Evolutionary conservation across 2,329 filamentous ascomycete species (phyloP).

Genomic region (Beauveria sp.): DNA sequence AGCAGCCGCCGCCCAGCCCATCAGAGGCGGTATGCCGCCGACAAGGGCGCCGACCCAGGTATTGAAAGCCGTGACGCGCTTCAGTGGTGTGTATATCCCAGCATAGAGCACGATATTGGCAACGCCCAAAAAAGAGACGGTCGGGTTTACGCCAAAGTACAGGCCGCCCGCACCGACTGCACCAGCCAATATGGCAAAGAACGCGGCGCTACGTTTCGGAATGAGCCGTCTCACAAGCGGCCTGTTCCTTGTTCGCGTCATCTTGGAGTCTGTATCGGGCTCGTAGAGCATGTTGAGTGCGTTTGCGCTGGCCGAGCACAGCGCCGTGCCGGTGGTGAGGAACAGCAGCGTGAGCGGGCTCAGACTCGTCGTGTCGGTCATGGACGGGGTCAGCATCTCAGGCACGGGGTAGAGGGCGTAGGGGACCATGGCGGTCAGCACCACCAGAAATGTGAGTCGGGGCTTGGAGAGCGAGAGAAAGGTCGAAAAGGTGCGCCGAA

Average conservation of each 20-base stretch:
- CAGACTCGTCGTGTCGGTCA: constrained; percentile 64
- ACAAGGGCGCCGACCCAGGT: constrained; percentile 94
- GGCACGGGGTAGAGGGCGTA: constrained; percentile 93
- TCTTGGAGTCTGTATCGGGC: constrained; percentile 78
- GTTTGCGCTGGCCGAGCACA: constrained; percentile 88
- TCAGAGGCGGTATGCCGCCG: constrained; percentile 86
- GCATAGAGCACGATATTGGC: constrained; percentile 87
- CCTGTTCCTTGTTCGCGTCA: constrained; percentile 86
- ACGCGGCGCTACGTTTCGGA: constrained; percentile 58
- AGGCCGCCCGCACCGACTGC: constrained; percentile 62
- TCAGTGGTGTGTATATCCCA: constrained; percentile 86
- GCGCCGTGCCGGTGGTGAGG: constrained; percentile 79
- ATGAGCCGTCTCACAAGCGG: constrained; percentile 80
- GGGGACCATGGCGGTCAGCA: constrained; percentile 81
- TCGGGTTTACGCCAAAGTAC: constrained; percentile 89
- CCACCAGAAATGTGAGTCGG: constrained; percentile 82
- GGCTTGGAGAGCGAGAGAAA: constrained; percentile 94
- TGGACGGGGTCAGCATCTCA: constrained; percentile 66
- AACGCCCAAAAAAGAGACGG: constrained; percentile 76
- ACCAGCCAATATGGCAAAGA: constrained; percentile 74
- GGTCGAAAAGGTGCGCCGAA: constrained; percentile 63
- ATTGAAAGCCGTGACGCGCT: constrained; percentile 77
- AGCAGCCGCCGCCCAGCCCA: constrained; percentile 96
- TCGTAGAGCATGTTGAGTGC: constrained; percentile 97
- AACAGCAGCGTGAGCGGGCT: constrained; percentile 88